These are phyloP conservation scores for Letharia lupina DNA, from an alignment of 495 filamentous ascomycete genomes.

Conservation along the genomic window DNA sequence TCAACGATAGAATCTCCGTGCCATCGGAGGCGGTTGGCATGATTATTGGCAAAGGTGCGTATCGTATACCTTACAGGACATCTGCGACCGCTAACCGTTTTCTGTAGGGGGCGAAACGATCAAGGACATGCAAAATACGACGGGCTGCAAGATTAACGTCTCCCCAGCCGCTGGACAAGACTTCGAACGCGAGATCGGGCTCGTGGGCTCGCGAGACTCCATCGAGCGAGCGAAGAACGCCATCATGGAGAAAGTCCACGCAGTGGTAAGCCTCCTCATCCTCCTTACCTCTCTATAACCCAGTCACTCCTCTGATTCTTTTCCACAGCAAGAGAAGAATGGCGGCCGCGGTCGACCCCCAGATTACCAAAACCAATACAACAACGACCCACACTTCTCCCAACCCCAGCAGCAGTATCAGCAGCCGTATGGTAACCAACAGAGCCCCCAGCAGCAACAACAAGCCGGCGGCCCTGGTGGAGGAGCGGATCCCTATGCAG, in stretches of 20 bases:
- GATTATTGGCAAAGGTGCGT: constrained; percentile 72
- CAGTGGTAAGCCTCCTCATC: constrained; percentile 46
- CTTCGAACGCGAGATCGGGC: constrained; percentile 67
- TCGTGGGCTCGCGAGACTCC: constrained; percentile 62
- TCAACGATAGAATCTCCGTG: constrained; percentile 70
- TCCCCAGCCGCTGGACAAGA: constrained; percentile 62
- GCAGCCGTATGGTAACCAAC: constrained; percentile 29
- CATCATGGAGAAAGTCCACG: constrained; percentile 82
- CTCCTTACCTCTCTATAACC: background rate
- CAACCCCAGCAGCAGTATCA: constrained; percentile 31
- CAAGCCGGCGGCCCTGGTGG: constrained; percentile 38
- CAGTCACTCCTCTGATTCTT: constrained; percentile 25
- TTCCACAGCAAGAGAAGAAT: constrained; percentile 43
- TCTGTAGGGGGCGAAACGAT: constrained; percentile 64
- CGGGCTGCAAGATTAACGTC: constrained; percentile 85
- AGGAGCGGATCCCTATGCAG: constrained; percentile 49
- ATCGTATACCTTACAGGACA: no score
- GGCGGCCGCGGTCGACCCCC: constrained; percentile 34
- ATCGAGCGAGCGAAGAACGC: constrained; percentile 65
- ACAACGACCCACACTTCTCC: constrained; percentile 39
- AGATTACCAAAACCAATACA: constrained; percentile 35
- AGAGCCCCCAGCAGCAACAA: constrained; percentile 24
- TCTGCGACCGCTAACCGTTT: constrained; percentile 12
- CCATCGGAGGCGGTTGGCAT: constrained; percentile 82
- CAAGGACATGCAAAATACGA: constrained; percentile 73